These are phyloP conservation scores for Erodium moschatum DNA, from an alignment of 441 rosid species.

Conservation along the genomic window DNA sequence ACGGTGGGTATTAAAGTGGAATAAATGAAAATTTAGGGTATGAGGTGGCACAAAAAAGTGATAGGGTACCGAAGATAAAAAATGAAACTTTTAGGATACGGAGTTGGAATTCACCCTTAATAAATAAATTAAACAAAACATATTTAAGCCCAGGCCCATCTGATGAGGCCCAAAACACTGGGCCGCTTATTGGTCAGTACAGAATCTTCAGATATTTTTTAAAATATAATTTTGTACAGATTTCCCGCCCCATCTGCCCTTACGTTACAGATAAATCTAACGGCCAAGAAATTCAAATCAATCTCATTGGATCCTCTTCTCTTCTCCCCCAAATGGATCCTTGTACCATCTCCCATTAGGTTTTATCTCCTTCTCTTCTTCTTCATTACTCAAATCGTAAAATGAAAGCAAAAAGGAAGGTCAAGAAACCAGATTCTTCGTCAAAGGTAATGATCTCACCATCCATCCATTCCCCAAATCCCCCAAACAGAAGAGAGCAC, in stretches of 20 bases:
- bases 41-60: no score
- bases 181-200: neutral
- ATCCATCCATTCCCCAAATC: no score
- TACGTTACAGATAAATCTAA: constrained; percentile 6
- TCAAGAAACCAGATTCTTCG: constrained; percentile 39
- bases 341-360: neutral
- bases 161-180: no score
- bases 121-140: no score
- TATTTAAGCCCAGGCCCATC: no score
- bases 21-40: no score
- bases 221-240: constrained; percentile 8
- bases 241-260: constrained; percentile 26
- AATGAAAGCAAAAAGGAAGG: constrained; percentile 46
- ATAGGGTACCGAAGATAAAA: no score
- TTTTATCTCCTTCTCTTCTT: neutral
- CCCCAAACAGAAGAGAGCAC: no score
- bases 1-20: no score
- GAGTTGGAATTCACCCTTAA: no score
- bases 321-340: constrained; percentile 9
- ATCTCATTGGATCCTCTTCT: neutral
- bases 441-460: constrained; percentile 36
- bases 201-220: constrained; percentile 3
- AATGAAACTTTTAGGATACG: no score
- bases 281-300: neutral
- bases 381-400: neutral